Evolutionary conservation across 495 filamentous ascomycete species (phyloP).

Genomic region (Sphaerosporella brunnea): DNA sequence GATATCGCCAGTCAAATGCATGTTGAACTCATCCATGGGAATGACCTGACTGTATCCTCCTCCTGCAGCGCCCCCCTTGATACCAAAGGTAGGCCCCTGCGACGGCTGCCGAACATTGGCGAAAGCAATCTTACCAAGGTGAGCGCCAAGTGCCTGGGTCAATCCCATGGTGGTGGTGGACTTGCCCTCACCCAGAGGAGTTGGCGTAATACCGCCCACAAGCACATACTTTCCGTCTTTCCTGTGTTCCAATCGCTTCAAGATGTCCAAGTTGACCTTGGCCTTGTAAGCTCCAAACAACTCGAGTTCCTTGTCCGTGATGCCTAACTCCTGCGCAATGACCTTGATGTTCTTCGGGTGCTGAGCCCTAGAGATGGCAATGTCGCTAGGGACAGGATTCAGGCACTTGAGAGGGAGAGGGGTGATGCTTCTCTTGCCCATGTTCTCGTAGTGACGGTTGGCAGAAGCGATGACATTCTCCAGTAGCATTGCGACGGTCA

Average conservation of each 20-base stretch:
- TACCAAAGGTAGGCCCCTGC: slow-evolving; percentile 94
- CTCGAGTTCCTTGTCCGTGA: slow-evolving; percentile 70
- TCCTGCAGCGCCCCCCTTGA: slow-evolving; percentile 94
- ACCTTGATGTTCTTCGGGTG: slow-evolving; percentile 72
- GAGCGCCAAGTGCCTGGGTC: slow-evolving; percentile 81
- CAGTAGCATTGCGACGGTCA: slow-evolving; percentile 94
- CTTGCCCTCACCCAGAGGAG: slow-evolving; percentile 94
- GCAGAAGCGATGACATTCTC: slow-evolving; percentile 83
- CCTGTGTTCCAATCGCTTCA: slow-evolving; percentile 71
- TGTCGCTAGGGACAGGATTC: slow-evolving; percentile 76
- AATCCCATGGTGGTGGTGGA: slow-evolving; percentile 97
- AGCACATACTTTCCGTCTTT: slow-evolving; percentile 79
- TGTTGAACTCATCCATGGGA: slow-evolving; percentile 98
- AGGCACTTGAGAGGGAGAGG: slow-evolving; percentile 62
- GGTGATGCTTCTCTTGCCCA: slow-evolving; percentile 54
- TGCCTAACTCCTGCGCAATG: slow-evolving; percentile 72
- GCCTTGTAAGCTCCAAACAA: slow-evolving; percentile 89
- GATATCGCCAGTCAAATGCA: slow-evolving; percentile 94
- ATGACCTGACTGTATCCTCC: slow-evolving; percentile 98
- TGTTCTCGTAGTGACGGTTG: slow-evolving; percentile 59
- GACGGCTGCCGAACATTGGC: slow-evolving; percentile 95
- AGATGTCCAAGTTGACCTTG: slow-evolving; percentile 66
- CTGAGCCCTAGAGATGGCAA: slow-evolving; percentile 77
- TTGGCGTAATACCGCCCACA: slow-evolving; percentile 89
- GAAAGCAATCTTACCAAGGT: slow-evolving; percentile 71